Conservation (phyloP, 75 land plant genomes). For the Isoetes taiwanensis region DNA sequence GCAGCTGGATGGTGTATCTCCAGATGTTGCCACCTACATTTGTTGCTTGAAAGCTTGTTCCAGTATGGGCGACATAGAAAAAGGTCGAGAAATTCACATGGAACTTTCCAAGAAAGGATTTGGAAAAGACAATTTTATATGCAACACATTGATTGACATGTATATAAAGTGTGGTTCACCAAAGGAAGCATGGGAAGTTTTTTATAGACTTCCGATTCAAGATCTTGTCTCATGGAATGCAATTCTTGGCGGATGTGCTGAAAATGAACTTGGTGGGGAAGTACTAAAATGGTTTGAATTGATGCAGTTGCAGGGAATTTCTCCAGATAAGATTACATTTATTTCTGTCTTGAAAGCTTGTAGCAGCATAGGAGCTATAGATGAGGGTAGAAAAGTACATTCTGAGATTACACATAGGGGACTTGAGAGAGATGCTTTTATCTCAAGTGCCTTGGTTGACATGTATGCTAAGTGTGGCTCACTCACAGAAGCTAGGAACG, state of each 20-base stretch:
- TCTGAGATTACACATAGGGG: slow-evolving; percentile 17
- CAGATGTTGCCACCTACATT: slow-evolving; percentile 47
- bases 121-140: slow-evolving; percentile 18
- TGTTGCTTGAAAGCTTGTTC: slow-evolving; percentile 22
- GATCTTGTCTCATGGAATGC: slow-evolving; percentile 46
- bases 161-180: slow-evolving; percentile 26
- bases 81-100: slow-evolving; percentile 41
- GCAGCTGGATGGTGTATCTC: neutral
- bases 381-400: slow-evolving; percentile 36
- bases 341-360: slow-evolving; percentile 32
- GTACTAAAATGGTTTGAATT: slow-evolving; percentile 19
- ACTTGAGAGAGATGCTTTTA: slow-evolving; percentile 18
- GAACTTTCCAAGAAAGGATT: slow-evolving; percentile 26
- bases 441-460: slow-evolving; percentile 16
- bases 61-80: slow-evolving; percentile 4
- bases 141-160: slow-evolving; percentile 35
- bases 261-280: slow-evolving; percentile 17
- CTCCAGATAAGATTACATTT: slow-evolving; percentile 29
- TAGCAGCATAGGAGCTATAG: slow-evolving; percentile 38
- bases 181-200: slow-evolving; percentile 20
- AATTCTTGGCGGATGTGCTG: slow-evolving; percentile 32
- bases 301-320: slow-evolving; percentile 33
- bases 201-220: slow-evolving; percentile 11
- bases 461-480: slow-evolving; percentile 9
- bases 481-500: neutral